Conservation (phyloP, 306 rosid species). For the Lagenaria siceraria region DNA sequence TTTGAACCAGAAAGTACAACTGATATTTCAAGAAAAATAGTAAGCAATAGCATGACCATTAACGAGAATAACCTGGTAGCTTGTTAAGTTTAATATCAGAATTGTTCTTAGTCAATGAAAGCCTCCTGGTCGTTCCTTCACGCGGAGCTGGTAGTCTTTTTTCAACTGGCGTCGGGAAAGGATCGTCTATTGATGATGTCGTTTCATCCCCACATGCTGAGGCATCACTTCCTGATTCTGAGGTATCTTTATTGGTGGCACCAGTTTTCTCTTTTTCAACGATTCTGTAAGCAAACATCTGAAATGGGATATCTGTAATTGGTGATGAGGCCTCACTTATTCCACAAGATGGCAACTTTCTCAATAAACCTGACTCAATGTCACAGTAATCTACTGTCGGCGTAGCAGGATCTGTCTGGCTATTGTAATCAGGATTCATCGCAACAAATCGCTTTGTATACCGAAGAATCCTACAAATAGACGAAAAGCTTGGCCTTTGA, state of each 20-base stretch:
- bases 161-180: slow-evolving; percentile 27
- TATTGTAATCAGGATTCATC: slow-evolving; percentile 49
- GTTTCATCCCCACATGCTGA: slow-evolving; percentile 63
- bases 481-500: slow-evolving; percentile 74
- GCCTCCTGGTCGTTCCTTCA: slow-evolving; percentile 28
- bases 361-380: slow-evolving; percentile 42
- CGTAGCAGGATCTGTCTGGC: slow-evolving; percentile 37
- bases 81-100: slow-evolving; percentile 29
- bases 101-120: slow-evolving; percentile 21
- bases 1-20: background rate
- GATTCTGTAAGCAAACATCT: slow-evolving; percentile 57
- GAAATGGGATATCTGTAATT: slow-evolving; percentile 57
- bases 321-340: slow-evolving; percentile 22
- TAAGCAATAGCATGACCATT: background rate
- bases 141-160: slow-evolving; percentile 28
- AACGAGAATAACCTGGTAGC: slow-evolving; percentile 33
- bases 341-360: slow-evolving; percentile 52
- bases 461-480: slow-evolving; percentile 75
- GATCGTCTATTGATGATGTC: slow-evolving; percentile 43
- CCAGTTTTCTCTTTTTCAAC: slow-evolving; percentile 36
- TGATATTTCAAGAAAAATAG: background rate
- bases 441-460: slow-evolving; percentile 44
- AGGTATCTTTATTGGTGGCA: slow-evolving; percentile 30
- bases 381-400: slow-evolving; percentile 67
- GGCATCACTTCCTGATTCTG: slow-evolving; percentile 74